Base-by-base conservation (phyloP, 257 asterid genomes). In the Lantana camara region DNA sequence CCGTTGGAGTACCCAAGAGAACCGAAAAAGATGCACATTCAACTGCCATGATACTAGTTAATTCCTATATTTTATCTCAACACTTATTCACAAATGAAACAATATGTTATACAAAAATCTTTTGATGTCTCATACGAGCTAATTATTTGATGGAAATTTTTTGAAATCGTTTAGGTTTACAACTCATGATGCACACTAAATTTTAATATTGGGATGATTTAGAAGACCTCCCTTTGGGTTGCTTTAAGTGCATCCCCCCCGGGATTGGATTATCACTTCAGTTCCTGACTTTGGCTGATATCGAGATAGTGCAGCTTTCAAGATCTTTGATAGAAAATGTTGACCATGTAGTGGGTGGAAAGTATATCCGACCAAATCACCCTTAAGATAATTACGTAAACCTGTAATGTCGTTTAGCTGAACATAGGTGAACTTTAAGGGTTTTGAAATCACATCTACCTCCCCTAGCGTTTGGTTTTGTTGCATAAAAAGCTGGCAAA, bases 41-140 rank as follows among this genome's bases (percentile, higher is more conserved):
- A 15, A 79, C 90, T 37, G 71, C 79, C 72, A 22, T 91, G 60
- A 72, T 83, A 79, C 80, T 91, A 75, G 98, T 88, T 64, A 71
- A 95, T 77, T 54, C 11, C 73, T 65, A 4, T 56, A 35, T 58
- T 44, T 53, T 56, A 1, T 62, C 65, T 42, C 40, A 40, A 47
- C 19, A 42, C 21, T 20, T 30, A 23, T 22, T 17, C 12, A 30
- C 20, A 29, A 35, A 35, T 35, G 40, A 35, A 34, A 64, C 49
- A 50, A 50, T 60, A 23, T 66, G 41, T 29, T 29, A 16, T 47
- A 38, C 27, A 42, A 17, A 22, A 2, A 23, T 41, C 52, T 9
- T 62, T 56, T 53, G 6, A 24, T 48, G 9, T 55, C 27, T 50
- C 32, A 35, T 40, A 45, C 27, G 30, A 52, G 50, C 38, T 60